phyloP scores from a whole-genome alignment of 2,329 filamentous ascomycete genomes.

The Atkinsonella texensis region DNA sequence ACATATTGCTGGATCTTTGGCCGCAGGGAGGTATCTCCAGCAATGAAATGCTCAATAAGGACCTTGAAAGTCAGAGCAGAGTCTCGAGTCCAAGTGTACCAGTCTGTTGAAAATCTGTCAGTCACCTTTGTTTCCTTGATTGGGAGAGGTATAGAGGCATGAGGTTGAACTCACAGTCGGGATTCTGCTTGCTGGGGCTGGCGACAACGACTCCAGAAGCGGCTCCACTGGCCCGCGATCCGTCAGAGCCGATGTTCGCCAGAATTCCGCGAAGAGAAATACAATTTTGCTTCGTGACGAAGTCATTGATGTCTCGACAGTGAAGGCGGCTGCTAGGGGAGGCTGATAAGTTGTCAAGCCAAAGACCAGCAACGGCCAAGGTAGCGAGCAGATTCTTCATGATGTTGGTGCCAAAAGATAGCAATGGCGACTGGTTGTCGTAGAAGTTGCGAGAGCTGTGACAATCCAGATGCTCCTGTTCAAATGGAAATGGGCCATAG shows the following conservation, averaged over 20 bases:
- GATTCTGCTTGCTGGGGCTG: constrained; percentile 36
- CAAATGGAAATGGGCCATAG: neutral
- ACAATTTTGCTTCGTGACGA: constrained; percentile 10
- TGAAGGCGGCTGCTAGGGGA: neutral
- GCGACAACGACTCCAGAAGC: constrained; percentile 40
- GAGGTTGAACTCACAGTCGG: constrained; percentile 34
- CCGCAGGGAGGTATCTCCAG: constrained; percentile 46
- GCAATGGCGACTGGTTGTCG: neutral
- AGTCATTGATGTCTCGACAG: constrained; percentile 14
- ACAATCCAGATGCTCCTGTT: neutral
- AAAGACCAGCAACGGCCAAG: constrained; percentile 1
- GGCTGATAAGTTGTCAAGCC: neutral
- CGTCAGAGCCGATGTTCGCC: constrained; percentile 40
- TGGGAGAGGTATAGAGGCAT: too few relatives aligned
- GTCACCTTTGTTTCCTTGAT: too few relatives aligned
- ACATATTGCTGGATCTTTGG: constrained; percentile 54
- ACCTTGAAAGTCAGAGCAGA: constrained; percentile 58
- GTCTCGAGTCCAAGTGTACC: constrained; percentile 67
- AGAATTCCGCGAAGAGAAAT: constrained; percentile 12
- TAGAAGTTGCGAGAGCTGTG: neutral
- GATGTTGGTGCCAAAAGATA: constrained; percentile 1
- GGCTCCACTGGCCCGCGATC: constrained; percentile 34
- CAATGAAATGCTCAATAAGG: constrained; percentile 50
- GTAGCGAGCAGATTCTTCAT: constrained; percentile 1
- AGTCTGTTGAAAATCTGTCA: constrained; percentile 36